Percentiles rank a stretch among this genome's conserved stretches.
Conservation (phyloP, 2,329 filamentous ascomycete genomes). For the Alternaria metachromatica region DNA sequence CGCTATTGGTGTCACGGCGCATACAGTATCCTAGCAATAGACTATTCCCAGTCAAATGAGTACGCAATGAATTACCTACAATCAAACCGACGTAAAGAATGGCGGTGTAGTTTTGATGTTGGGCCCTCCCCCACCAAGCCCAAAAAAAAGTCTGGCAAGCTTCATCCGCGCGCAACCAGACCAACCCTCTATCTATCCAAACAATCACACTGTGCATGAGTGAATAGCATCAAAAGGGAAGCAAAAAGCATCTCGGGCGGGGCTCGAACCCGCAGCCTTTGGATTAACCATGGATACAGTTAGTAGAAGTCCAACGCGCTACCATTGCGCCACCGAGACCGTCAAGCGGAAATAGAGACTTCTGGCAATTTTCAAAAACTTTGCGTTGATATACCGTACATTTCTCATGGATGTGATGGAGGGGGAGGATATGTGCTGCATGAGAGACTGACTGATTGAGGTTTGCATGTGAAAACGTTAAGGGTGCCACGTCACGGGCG, state of each 20-base stretch:
- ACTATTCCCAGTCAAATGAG: not conserved
- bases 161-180: too few relatives aligned
- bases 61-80: not conserved
- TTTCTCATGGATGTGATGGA: not conserved
- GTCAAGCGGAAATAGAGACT: conserved; percentile 28
- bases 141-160: not conserved
- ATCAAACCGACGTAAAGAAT: not conserved
- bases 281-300: conserved; percentile 20
- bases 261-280: conserved; percentile 46
- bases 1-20: not conserved
- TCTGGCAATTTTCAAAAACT: conserved; percentile 18
- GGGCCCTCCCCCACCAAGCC: not conserved
- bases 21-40: not conserved
- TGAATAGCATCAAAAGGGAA: not conserved
- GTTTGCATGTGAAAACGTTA: not conserved
- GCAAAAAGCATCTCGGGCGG: conserved; percentile 40
- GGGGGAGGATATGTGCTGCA: not conserved
- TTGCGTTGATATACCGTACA: not conserved
- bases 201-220: too few relatives aligned
- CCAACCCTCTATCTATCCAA: too few relatives aligned
- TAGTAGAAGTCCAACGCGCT: conserved; percentile 44
- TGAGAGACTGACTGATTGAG: not conserved
- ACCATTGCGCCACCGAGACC: conserved; percentile 44
- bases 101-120: not conserved
- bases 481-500: conserved; percentile 1